Base-by-base conservation (phyloP, 768 basidiomycete genomes). In the Hortiboletus flavorubellus region DNA sequence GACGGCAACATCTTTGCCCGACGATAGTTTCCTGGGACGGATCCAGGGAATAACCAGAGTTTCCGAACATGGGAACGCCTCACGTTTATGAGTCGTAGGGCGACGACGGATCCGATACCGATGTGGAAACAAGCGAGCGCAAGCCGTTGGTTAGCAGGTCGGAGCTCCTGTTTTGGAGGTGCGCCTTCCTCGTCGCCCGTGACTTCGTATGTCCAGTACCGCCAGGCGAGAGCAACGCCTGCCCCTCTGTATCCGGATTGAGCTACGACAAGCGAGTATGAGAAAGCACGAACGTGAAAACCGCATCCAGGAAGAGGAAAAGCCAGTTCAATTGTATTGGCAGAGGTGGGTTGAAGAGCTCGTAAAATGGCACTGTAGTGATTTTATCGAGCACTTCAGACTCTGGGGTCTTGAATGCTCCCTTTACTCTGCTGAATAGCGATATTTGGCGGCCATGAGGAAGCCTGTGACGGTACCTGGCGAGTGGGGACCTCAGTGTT, bases 1-100 rank as follows among this genome's bases (percentile, higher is more conserved):
- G 66, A 42, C 7, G 66, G 65, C 12, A 63, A 11, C 11, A 59
- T 12, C 21, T 51, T 58, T 34, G 18, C 47, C 18, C 55, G 59
- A 43, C 67, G 67, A 39, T 63, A 65, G 37, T 5, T 60, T n/a
- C 61, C 59, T 8, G 56, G 62, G 23, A 70, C 64, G 35, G 60
- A 63, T 12, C 46, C 53, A 4, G 68, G 71, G 47, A 68, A 61
- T 7, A 71, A 15, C 71, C 71, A 71, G 48, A 72, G 54, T 37
- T 65, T 72, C 18, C 66, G 63, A n/a, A 64, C 67, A 1, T 71
- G 60, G 14, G 64, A 51, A 2, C 67, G 71, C 47, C 67, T 63
- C 34, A 62, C 48, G 46, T 59, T 65, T 23, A 70, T 50, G 37
- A 72, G 54, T 21, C 60, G 53, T 21, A 69, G 58, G 18, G 71